A percentile compares a stretch with the other conserved stretches of the same genome.
phyloP scores from a whole-genome alignment of 495 filamentous ascomycete species.

The Aspergillus sclerotiicarbonarius region DNA sequence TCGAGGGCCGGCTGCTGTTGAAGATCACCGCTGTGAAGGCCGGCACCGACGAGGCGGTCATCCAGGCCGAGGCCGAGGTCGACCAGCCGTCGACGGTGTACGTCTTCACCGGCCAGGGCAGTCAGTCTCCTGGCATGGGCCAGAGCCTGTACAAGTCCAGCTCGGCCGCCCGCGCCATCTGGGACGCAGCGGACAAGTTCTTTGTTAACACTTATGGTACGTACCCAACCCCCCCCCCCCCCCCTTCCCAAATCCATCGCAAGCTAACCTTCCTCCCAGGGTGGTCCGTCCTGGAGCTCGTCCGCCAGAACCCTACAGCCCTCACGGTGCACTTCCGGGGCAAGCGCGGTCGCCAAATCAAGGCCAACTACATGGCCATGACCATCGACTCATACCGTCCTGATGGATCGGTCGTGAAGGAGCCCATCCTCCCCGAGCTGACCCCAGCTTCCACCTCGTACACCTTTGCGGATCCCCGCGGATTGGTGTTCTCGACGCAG shows the following conservation, averaged over 20 bases:
- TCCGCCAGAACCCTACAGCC: conserved; percentile 2
- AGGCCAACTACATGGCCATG: background rate
- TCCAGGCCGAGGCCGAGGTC: background rate
- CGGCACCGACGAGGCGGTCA: background rate
- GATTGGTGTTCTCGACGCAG: conserved; percentile 1
- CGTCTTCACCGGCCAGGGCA: conserved; percentile 1
- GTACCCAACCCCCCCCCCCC: background rate
- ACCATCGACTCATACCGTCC: background rate
- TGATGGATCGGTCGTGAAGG: background rate
- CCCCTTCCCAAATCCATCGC: background rate
- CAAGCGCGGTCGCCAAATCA: background rate
- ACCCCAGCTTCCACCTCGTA: background rate
- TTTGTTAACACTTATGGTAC: background rate
- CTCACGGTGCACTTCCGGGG: conserved; percentile 6
- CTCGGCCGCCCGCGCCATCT: background rate
- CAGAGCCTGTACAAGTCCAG: background rate
- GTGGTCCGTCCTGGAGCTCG: background rate
- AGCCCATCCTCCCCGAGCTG: background rate
- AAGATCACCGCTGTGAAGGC: background rate
- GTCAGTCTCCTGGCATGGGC: conserved; percentile 2
- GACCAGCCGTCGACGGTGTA: background rate
- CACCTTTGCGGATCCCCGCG: background rate
- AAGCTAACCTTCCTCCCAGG: background rate
- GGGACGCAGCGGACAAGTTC: background rate
- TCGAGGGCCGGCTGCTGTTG: background rate